Evolutionary conservation across 306 rosid species (phyloP).

Genomic region (Dalbergia oliveri): DNA sequence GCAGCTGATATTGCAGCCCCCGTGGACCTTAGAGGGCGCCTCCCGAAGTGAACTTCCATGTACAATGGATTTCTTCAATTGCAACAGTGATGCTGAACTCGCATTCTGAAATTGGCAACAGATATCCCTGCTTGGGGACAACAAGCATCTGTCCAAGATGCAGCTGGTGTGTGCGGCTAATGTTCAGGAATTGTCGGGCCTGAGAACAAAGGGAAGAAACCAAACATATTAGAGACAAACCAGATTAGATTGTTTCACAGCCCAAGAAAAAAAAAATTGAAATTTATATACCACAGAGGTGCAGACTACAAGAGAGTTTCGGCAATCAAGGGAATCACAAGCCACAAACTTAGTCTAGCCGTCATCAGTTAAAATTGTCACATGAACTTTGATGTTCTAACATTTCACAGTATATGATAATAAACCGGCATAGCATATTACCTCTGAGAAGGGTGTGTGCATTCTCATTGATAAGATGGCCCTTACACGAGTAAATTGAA

Average conservation of each 20-base stretch:
- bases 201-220: conserved; percentile 45
- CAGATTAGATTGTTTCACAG: conserved; percentile 14
- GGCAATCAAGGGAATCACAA: not conserved
- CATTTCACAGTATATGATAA: not conserved
- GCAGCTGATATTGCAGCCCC: conserved; percentile 89
- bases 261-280: not conserved
- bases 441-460: not conserved
- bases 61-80: conserved; percentile 77
- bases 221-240: conserved; percentile 13
- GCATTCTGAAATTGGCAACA: conserved; percentile 81
- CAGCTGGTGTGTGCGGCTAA: conserved; percentile 55
- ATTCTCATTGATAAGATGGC: not conserved
- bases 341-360: not conserved
- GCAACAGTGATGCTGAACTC: conserved; percentile 77
- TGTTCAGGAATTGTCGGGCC: conserved; percentile 67
- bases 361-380: not conserved
- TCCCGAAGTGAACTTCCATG: conserved; percentile 35
- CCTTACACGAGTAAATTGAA: not conserved
- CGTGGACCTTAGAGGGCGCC: conserved; percentile 76
- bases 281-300: not conserved
- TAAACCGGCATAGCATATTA: not conserved
- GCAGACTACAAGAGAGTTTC: not conserved
- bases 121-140: conserved; percentile 66
- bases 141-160: conserved; percentile 62
- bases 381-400: not conserved